Evolutionary conservation across 306 rosid species (phyloP), one percentile per base, ranked within the genome.

Genomic region (Trifolium repens): DNA sequence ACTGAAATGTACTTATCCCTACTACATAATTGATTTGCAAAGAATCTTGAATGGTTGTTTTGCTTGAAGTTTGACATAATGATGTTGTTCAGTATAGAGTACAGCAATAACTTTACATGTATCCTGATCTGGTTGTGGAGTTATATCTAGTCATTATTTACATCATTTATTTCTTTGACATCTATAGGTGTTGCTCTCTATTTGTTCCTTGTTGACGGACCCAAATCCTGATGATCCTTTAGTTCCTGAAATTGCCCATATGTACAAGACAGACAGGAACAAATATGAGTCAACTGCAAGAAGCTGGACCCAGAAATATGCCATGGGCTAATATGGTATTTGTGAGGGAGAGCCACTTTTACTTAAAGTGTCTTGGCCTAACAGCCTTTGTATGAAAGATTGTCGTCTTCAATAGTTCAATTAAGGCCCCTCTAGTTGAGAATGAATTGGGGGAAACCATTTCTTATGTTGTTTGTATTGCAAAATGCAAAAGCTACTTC

Each of bases 231-330:
- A 91, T 69, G 94, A 89, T 78, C 91, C 97, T 5, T 73, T 88
- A 82, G 94, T 91, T 71, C 94, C 94, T 0, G 91, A 88, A 83
- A 91, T 91, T 53, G 97, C 97, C n/a, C 89, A 91, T 79, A 86
- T 89, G 91, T 91, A 91, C 86, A 88, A 91, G 87, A 91, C 91
- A 57, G 92, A 89, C 88, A 85, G 87, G 79, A 88, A 46, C 78
- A 86, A 85, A 79, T 91, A 89, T 10, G 97, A 91, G 87, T 79
- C 89, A 8, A 88, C 88, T n/a, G 93, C 97, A 13, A 84, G 94
- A 82, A 81, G 88, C 80, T 88, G 94, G 97, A 91, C 97, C 80
- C 97, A 86, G 80, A 91, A 91, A 80, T 89, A 89, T 61, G 92
- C 90, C 81, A 89, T 91, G 97, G 97, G 92, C 78, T 89, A 73